A percentile compares a stretch with the other conserved stretches of the same genome.
phyloP scores from a whole-genome alignment of 1,284 basidiomycete genomes.

The Cronartium quercuum region DNA sequence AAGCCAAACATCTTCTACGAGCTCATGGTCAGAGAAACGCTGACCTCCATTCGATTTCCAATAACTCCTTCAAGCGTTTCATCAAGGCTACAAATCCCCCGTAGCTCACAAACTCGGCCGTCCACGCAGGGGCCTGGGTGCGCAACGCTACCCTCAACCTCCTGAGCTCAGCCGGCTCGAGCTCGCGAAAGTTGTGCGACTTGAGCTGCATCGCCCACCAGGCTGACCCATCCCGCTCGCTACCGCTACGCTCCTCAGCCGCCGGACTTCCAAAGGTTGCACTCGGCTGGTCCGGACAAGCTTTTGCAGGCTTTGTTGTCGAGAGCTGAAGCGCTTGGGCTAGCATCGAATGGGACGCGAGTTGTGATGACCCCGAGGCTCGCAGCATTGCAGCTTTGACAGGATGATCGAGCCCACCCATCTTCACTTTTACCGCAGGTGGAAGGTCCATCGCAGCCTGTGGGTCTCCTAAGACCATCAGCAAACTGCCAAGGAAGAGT shows the following conservation, averaged over 20 bases:
- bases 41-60: slow-evolving; percentile 93
- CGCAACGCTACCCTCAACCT: slow-evolving; percentile 40
- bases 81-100: slow-evolving; percentile 81
- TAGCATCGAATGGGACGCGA: neutral
- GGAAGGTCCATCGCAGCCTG: slow-evolving; percentile 82
- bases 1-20: slow-evolving; percentile 9
- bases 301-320: neutral
- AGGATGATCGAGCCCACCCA: slow-evolving; percentile 66
- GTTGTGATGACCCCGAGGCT: slow-evolving; percentile 59
- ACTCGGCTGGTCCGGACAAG: neutral
- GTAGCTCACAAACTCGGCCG: slow-evolving; percentile 73
- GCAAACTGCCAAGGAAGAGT: neutral
- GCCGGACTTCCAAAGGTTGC: slow-evolving; percentile 36
- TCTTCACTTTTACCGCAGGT: slow-evolving; percentile 64
- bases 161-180: slow-evolving; percentile 8
- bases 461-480: neutral
- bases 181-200: slow-evolving; percentile 11
- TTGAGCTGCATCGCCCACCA: slow-evolving; percentile 53
- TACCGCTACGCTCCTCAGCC: slow-evolving; percentile 64
- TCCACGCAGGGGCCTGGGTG: slow-evolving; percentile 60
- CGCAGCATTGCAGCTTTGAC: slow-evolving; percentile 86
- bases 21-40: slow-evolving; percentile 43
- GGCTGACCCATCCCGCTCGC: slow-evolving; percentile 59
- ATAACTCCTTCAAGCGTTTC: slow-evolving; percentile 78
- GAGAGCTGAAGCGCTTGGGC: neutral